Evolutionary conservation across 768 basidiomycete species (phyloP), one percentile per base, ranked within the genome.

Genomic region (Termitomyces sp.): DNA sequence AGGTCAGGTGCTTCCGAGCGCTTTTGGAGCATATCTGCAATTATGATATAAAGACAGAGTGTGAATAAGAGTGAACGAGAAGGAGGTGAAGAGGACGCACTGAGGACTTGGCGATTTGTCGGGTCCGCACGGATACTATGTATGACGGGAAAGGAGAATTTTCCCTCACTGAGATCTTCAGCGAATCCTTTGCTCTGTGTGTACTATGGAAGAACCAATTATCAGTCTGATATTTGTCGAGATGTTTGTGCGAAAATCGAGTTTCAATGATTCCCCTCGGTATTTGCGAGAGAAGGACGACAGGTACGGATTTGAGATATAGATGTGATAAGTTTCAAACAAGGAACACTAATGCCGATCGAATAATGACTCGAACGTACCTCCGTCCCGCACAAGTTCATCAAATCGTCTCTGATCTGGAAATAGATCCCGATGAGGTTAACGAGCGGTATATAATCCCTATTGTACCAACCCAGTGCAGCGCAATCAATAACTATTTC

Each of bases 91-190:
- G 39, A 16, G 33, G 20, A 78, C 89, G 63, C 66, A 96, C 94
- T 96, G 55, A 97, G 79, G 39, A 98, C 81, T 72, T 90, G 89
- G 38, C 86, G 82, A 72, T 93, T 93, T 0, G 86, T 81, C 9
- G 78, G 79, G 69, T 95, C 86, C 8, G 91, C 84, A 35, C 90
- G 87, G 51, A 98, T 88, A 18, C 91, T 88, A 71, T 98, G 96
- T 1, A 98, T 88, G 38, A 98, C 81, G 0, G 95, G 96, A 75
- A 98, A 98, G 3, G 93, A 96, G 78, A 98, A 98, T 72, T 98
- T 98, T 7, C 96, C 96, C 76, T 98, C 96, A 0, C 92, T 90
- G 13, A 98, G 79, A 70, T 98, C 96, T 74, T 98, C 96, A 0
- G 91, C 92, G 72, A 92, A 96, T 3, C 91, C 91, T 70, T 92